Evolutionary conservation across 2,329 filamentous ascomycete species (phyloP).

Genomic region (Fusarium cicatricum): DNA sequence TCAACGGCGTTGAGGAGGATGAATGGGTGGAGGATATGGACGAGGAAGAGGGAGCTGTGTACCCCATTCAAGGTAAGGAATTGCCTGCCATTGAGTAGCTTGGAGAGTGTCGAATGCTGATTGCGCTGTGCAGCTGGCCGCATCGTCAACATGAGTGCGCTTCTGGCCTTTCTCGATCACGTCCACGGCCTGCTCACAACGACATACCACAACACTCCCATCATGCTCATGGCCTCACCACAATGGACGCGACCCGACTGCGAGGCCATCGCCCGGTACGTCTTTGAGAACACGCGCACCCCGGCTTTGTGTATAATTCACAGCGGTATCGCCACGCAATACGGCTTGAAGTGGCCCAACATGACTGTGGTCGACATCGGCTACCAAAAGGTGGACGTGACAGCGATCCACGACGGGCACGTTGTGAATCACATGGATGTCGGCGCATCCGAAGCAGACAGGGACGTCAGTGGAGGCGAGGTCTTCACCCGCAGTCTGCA

Average conservation of each 20-base stretch:
- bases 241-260: conserved; percentile 89
- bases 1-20: conserved; percentile 61
- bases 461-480: conserved; percentile 78
- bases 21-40: conserved; percentile 90
- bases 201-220: conserved; percentile 94
- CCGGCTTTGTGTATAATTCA: conserved; percentile 92
- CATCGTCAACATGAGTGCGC: conserved; percentile 90
- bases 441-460: conserved; percentile 61
- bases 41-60: conserved; percentile 87
- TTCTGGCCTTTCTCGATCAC: conserved; percentile 92
- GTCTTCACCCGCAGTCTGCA: conserved; percentile 80
- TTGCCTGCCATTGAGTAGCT: conserved; percentile 7
- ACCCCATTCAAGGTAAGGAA: conserved; percentile 73
- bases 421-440: conserved; percentile 73
- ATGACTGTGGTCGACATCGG: conserved; percentile 93
- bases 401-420: conserved; percentile 84
- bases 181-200: conserved; percentile 89
- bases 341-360: conserved; percentile 77
- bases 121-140: conserved; percentile 65
- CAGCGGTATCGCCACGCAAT: conserved; percentile 85
- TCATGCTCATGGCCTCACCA: conserved; percentile 88
- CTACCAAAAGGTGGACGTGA: conserved; percentile 90
- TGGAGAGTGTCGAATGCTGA: conserved; percentile 17
- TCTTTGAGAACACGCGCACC: conserved; percentile 97
- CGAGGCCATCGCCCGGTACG: conserved; percentile 88